Evolutionary conservation across 192 early-diverging fungal genomes (phyloP).

Genomic region (Pecoramyces ruminantium): DNA sequence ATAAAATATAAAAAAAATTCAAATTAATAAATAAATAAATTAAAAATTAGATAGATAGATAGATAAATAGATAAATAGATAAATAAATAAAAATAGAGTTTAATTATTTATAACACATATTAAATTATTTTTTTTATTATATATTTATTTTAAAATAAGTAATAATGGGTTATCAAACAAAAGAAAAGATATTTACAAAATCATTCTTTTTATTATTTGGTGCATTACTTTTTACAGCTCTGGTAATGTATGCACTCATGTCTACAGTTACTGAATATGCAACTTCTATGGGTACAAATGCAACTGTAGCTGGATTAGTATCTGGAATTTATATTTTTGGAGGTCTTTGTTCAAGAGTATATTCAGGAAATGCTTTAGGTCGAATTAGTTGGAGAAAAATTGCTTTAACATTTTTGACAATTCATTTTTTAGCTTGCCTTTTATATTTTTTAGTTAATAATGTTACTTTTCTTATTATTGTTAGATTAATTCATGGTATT

Average conservation of each 20-base stretch:
- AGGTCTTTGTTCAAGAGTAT: background rate
- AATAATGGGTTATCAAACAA: background rate
- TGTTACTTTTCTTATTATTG: background rate
- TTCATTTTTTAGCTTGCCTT: background rate
- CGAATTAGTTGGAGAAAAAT: background rate
- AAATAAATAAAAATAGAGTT: too few species aligned
- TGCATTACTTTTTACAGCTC: background rate
- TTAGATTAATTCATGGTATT: background rate
- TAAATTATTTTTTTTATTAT: too few species aligned
- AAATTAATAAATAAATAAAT: too few species aligned
- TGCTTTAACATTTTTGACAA: background rate
- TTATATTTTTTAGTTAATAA: background rate
- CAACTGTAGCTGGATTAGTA: background rate
- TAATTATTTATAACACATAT: too few species aligned
- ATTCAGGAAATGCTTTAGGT: background rate
- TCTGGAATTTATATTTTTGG: background rate
- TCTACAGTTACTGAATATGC: background rate
- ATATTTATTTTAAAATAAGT: too few species aligned
- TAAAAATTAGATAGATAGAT: too few species aligned
- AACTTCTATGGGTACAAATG: background rate
- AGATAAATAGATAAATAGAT: too few species aligned
- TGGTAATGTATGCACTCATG: background rate
- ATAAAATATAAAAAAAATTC: too few species aligned
- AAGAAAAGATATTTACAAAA: background rate
- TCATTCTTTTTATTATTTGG: background rate